These are phyloP conservation scores for Globisporangium heterothallicum DNA, from an alignment of 352 stramenopile genomes.

Conservation along the genomic window DNA sequence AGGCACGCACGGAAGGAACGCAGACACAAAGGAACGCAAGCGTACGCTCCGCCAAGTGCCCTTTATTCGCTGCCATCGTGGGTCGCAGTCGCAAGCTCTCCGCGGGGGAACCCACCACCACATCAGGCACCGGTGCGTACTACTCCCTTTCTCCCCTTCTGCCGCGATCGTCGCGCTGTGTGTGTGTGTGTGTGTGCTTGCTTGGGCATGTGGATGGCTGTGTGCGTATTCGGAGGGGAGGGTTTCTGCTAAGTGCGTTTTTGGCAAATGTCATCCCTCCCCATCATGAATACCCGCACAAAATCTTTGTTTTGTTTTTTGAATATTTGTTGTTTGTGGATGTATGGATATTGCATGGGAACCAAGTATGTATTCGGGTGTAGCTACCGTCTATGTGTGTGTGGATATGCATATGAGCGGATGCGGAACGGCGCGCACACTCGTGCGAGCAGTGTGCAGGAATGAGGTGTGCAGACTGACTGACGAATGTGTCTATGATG, in stretches of 20 bases:
- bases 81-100: slow-evolving; percentile 13
- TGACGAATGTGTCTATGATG: slow-evolving; percentile 3
- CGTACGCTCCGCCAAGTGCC: not conserved
- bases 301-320: not conserved
- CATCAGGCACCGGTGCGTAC: slow-evolving; percentile 14
- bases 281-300: not conserved
- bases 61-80: slow-evolving; percentile 11
- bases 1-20: not conserved
- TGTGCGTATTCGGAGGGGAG: not conserved
- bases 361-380: not conserved
- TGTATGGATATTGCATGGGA: not conserved
- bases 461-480: not conserved
- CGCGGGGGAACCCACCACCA: slow-evolving; percentile 8
- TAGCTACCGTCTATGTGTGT: no score
- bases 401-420: not conserved
- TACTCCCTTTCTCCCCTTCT: not conserved
- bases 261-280: slow-evolving; percentile 7
- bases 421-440: not conserved
- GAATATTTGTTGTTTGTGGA: not conserved
- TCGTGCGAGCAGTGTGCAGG: no score
- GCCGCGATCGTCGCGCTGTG: not conserved
- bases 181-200: not conserved
- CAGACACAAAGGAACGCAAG: not conserved
- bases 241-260: slow-evolving; percentile 10
- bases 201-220: slow-evolving; percentile 1